Percentiles rank a stretch among this genome's conserved stretches.
These are phyloP conservation scores for Yamadazyma songkhlaensis DNA, from an alignment of 1,139 yeast species.

Conservation along the genomic window DNA sequence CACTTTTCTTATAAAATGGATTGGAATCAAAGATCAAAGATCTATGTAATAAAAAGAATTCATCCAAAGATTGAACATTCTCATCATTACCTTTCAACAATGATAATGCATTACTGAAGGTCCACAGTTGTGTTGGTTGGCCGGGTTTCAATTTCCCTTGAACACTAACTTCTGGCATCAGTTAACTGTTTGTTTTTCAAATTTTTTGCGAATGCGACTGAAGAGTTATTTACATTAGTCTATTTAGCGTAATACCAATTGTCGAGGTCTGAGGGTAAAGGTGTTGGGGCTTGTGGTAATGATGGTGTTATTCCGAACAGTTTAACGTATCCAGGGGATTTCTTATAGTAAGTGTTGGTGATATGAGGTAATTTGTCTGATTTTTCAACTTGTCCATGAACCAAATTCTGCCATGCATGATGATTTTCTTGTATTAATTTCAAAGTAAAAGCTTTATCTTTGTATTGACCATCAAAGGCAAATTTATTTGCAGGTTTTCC, in stretches of 20 bases:
- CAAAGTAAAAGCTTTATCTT: conserved; percentile 70
- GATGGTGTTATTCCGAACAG: conserved; percentile 18
- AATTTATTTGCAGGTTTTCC: conserved; percentile 86
- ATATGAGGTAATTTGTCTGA: conserved; percentile 37
- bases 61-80: conserved; percentile 42
- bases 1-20: conserved; percentile 24
- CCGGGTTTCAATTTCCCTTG: conserved; percentile 8
- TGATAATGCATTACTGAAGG: conserved; percentile 40
- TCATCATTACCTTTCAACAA: conserved; percentile 33
- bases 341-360: conserved; percentile 59
- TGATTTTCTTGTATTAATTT: conserved; percentile 68
- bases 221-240: no score
- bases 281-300: conserved; percentile 19
- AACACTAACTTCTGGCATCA: conserved; percentile 8
- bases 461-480: conserved; percentile 82
- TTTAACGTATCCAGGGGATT: conserved; percentile 37
- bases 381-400: conserved; percentile 43
- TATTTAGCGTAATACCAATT: conserved; percentile 10
- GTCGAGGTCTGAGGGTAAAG: conserved; percentile 23
- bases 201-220: conserved; percentile 1
- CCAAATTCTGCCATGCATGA: conserved; percentile 68
- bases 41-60: conserved; percentile 39
- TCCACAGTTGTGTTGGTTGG: conserved; percentile 43
- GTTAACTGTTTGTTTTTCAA: conserved; percentile 2
- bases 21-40: conserved; percentile 28